Percentiles rank a stretch among this genome's conserved stretches.
Conservation (phyloP, 352 stramenopile species). For the Thraustochytrium striatum region DNA sequence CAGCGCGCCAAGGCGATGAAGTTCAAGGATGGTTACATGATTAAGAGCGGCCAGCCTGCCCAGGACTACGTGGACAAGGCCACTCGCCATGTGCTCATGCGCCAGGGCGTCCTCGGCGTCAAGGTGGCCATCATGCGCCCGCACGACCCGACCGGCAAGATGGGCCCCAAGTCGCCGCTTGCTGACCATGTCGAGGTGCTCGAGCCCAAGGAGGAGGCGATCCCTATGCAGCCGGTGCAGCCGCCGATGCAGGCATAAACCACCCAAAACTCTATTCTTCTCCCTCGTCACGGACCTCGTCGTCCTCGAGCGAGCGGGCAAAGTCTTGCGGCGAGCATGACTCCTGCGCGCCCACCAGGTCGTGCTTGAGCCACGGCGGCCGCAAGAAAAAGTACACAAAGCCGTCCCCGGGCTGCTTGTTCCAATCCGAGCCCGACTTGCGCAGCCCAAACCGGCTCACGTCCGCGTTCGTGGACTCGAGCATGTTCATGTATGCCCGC, state of each 20-base stretch:
- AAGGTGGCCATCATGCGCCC: conserved; percentile 99
- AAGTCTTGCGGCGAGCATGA: no score
- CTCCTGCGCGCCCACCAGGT: no score
- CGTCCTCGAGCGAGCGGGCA: no score
- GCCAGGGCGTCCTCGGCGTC: conserved; percentile 98
- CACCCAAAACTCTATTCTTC: no score
- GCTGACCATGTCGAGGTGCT: conserved; percentile 98
- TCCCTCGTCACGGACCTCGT: no score
- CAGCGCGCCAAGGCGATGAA: conserved; percentile 99
- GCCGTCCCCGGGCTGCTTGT: conserved; percentile 15
- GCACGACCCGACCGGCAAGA: conserved; percentile 92
- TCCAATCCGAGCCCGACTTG: conserved; percentile 13
- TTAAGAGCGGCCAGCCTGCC: conserved; percentile 98
- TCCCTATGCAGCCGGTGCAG: conserved; percentile 30
- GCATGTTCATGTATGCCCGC: conserved; percentile 32
- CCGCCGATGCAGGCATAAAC: conserved; percentile 10
- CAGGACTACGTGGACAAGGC: conserved; percentile 97
- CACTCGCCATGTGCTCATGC: conserved; percentile 97
- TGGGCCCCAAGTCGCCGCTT: conserved; percentile 93
- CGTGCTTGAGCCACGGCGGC: conserved; percentile 19
- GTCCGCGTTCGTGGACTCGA: conserved; percentile 26
- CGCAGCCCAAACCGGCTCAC: conserved; percentile 14
- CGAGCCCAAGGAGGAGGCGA: conserved; percentile 88
- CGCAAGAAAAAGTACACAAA: conserved; percentile 39
- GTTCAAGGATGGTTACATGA: conserved; percentile 99